Evolutionary conservation across 805 yeast genomes (phyloP).

Genomic region (Cyberlindnera euphorbiiphila): DNA sequence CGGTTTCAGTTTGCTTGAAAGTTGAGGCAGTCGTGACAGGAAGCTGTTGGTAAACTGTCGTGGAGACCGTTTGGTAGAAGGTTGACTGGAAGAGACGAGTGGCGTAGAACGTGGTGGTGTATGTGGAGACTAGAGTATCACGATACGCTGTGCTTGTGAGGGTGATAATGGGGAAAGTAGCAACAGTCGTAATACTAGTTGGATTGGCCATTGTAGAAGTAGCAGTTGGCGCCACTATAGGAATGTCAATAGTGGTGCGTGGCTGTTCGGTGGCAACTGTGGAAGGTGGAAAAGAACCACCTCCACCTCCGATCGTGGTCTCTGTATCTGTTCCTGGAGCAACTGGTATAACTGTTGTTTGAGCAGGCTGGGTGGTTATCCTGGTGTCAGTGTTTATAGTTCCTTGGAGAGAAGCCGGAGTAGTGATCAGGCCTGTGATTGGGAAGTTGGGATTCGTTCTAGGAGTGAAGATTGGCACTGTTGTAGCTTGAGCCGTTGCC

Average conservation of each 20-base stretch:
- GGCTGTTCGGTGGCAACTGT: conserved; percentile 1
- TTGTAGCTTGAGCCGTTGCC: conserved; percentile 4
- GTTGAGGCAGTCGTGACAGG: conserved; percentile 9
- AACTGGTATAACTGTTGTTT: conserved; percentile 1
- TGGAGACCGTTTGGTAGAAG: conserved; percentile 5
- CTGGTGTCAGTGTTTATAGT: conserved; percentile 19
- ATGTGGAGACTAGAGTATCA: conserved; percentile 11
- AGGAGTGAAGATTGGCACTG: conserved; percentile 14
- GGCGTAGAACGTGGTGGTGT: conserved; percentile 18
- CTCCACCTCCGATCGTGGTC: too few species aligned
- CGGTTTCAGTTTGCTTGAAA: conserved; percentile 4
- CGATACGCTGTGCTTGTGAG: conserved; percentile 17
- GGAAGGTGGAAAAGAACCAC: not conserved
- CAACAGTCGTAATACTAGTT: conserved; percentile 9
- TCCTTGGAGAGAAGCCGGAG: conserved; percentile 14
- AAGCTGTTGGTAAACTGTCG: conserved; percentile 3
- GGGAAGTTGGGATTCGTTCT: conserved; percentile 23
- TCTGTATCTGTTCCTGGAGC: not conserved
- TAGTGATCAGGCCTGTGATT: conserved; percentile 18
- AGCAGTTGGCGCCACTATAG: conserved; percentile 2
- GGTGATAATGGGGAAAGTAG: conserved; percentile 10
- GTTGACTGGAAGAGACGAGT: conserved; percentile 1
- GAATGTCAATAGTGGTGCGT: conserved; percentile 6
- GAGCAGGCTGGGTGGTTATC: conserved; percentile 10
- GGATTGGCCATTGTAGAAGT: conserved; percentile 3